These are phyloP conservation scores for Albatrellus ellisii DNA, from an alignment of 768 basidiomycete species.

Conservation along the genomic window DNA sequence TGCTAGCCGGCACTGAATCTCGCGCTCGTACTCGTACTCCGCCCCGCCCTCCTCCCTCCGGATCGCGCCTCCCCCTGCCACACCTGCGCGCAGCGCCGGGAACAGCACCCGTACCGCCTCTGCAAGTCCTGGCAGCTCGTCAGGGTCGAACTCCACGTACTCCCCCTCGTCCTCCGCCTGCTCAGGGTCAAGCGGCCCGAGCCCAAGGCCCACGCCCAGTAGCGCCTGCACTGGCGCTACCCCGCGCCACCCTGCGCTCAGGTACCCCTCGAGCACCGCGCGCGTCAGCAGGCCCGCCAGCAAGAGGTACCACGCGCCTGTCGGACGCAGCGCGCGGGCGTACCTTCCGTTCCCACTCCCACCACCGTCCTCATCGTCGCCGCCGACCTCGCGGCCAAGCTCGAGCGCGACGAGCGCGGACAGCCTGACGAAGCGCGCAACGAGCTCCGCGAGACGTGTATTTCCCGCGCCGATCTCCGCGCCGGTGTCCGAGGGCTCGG, in stretches of 20 bases:
- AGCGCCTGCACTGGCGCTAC: constrained; percentile 56
- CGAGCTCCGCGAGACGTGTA: constrained; percentile 51
- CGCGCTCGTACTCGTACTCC: constrained; percentile 59
- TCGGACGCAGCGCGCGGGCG: constrained; percentile 40
- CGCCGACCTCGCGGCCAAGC: constrained; percentile 51
- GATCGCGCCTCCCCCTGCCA: constrained; percentile 16
- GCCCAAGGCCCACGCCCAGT: constrained; percentile 55
- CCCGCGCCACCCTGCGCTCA: constrained; percentile 72
- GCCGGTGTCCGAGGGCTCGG: constrained; percentile 1
- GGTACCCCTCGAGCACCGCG: constrained; percentile 77
- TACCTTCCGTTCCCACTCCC: constrained; percentile 16
- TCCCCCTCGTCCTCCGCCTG: constrained; percentile 14
- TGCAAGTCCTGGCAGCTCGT: constrained; percentile 54
- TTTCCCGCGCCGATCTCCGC: constrained; percentile 33
- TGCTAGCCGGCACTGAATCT: constrained; percentile 61
- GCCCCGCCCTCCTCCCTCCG: constrained; percentile 29
- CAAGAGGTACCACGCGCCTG: constrained; percentile 73
- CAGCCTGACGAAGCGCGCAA: constrained; percentile 60
- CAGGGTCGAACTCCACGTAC: constrained; percentile 57
- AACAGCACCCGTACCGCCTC: constrained; percentile 64
- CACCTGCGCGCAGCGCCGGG: constrained; percentile 24
- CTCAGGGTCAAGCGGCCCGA: background rate
- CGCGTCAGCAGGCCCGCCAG: constrained; percentile 65
- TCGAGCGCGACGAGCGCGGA: constrained; percentile 72
- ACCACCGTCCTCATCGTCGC: constrained; percentile 30